phyloP scores from a whole-genome alignment of 1,284 basidiomycete genomes.

The Boletus sp. region DNA sequence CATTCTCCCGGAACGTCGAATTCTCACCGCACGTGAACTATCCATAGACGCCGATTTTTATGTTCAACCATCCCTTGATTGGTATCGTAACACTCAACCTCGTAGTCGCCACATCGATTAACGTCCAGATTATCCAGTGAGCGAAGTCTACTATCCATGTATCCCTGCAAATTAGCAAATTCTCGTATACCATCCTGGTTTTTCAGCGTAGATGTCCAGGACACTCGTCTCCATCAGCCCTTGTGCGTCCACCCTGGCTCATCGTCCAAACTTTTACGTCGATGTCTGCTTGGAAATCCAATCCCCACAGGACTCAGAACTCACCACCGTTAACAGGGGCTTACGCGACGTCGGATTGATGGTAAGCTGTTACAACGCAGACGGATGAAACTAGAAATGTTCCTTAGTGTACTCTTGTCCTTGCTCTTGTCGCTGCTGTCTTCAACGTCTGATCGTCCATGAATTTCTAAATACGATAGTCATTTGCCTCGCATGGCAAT shows the following conservation, averaged over 20 bases:
- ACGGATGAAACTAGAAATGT: conserved; percentile 10
- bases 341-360: background rate
- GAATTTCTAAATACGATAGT: conserved; percentile 11
- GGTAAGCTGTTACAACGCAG: background rate
- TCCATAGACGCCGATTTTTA: conserved; percentile 4
- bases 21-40: conserved; percentile 17
- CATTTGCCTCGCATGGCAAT: conserved; percentile 10
- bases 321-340: background rate
- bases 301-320: conserved; percentile 8
- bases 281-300: conserved; percentile 1
- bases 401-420: conserved; percentile 14
- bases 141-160: conserved; percentile 12
- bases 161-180: conserved; percentile 15
- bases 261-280: background rate
- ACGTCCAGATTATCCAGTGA: conserved; percentile 17
- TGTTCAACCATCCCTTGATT: conserved; percentile 7
- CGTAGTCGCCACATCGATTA: conserved; percentile 7
- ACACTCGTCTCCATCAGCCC: conserved; percentile 4
- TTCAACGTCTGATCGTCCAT: conserved; percentile 7
- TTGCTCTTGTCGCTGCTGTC: background rate
- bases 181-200: conserved; percentile 15
- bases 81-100: conserved; percentile 16
- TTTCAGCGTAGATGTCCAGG: conserved; percentile 1
- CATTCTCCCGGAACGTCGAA: conserved; percentile 4
- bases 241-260: conserved; percentile 18